A percentile compares a stretch with the other conserved stretches of the same genome.
Conservation (phyloP, 202 grass and related monocot species). For the Saccharum hybrid region DNA sequence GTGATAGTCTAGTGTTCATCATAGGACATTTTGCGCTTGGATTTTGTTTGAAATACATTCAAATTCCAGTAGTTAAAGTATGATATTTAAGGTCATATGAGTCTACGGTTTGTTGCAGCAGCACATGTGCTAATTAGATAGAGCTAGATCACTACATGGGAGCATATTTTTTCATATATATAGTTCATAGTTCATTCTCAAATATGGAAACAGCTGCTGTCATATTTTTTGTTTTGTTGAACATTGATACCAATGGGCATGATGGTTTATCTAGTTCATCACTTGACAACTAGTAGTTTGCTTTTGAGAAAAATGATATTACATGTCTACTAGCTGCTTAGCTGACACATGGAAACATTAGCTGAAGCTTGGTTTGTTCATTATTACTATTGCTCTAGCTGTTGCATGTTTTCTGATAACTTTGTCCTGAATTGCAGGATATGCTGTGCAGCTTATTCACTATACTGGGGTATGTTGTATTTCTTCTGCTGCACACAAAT, state of each 20-base stretch:
- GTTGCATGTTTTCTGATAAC: conserved; percentile 42
- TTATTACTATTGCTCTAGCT: conserved; percentile 23
- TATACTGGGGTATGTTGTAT: conserved; percentile 76
- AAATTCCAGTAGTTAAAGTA: background rate
- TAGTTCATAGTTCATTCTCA: background rate
- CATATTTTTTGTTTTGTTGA: background rate
- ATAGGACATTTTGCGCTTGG: conserved; percentile 16
- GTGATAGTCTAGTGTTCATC: background rate
- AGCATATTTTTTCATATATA: background rate
- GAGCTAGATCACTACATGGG: background rate
- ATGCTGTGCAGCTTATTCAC: conserved; percentile 99
- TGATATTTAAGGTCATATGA: conserved; percentile 4
- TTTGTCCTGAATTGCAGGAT: conserved; percentile 69
- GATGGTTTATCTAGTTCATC: background rate
- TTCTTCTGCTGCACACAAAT: conserved; percentile 24
- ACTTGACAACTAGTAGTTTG: background rate
- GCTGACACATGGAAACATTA: background rate
- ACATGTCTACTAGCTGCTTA: conserved; percentile 25
- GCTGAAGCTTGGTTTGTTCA: conserved; percentile 10
- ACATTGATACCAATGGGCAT: background rate
- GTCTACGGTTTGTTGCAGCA: background rate
- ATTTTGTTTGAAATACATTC: conserved; percentile 27
- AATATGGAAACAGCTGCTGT: conserved; percentile 15
- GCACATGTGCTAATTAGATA: background rate
- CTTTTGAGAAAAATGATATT: conserved; percentile 10